These are phyloP conservation scores for Coccinonectria pachysandricola DNA, from an alignment of 2,329 filamentous ascomycete genomes.

Conservation along the genomic window DNA sequence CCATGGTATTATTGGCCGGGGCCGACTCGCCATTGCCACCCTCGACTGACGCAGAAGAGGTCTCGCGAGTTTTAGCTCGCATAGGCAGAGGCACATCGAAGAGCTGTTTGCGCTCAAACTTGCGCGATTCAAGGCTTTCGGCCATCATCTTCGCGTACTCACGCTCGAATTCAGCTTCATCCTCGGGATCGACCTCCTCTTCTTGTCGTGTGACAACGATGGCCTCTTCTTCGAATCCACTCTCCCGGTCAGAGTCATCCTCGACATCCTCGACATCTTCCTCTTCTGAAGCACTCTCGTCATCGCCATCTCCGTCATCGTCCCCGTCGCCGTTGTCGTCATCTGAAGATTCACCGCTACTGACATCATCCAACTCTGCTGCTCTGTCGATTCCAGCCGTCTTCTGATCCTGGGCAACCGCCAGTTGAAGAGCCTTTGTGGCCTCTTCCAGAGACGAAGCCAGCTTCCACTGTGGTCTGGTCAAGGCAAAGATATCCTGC, in stretches of 20 bases:
- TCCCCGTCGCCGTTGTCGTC: conserved; percentile 63
- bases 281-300: conserved; percentile 49
- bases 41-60: conserved; percentile 24
- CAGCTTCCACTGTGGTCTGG: conserved; percentile 88
- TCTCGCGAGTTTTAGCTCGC: conserved; percentile 57
- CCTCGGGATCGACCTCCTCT: conserved; percentile 83
- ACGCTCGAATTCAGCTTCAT: conserved; percentile 93
- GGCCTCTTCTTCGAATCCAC: conserved; percentile 70
- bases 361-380: conserved; percentile 61
- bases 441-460: conserved; percentile 75
- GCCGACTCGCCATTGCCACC: conserved; percentile 11
- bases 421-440: conserved; percentile 69
- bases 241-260: conserved; percentile 42
- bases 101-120: conserved; percentile 86
- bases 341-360: conserved; percentile 62
- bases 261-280: conserved; percentile 49
- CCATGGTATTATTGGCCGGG: conserved; percentile 56
- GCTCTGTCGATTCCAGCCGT: conserved; percentile 59
- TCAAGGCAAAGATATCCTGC: conserved; percentile 78
- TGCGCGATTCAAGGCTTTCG: conserved; percentile 89
- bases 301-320: conserved; percentile 51
- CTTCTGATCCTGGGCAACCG: conserved; percentile 86
- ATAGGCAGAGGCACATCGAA: conserved; percentile 98
- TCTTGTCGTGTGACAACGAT: conserved; percentile 88
- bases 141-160: conserved; percentile 98